These are phyloP conservation scores for Metschnikowia shivogae DNA, from an alignment of 805 yeast species.

Conservation along the genomic window DNA sequence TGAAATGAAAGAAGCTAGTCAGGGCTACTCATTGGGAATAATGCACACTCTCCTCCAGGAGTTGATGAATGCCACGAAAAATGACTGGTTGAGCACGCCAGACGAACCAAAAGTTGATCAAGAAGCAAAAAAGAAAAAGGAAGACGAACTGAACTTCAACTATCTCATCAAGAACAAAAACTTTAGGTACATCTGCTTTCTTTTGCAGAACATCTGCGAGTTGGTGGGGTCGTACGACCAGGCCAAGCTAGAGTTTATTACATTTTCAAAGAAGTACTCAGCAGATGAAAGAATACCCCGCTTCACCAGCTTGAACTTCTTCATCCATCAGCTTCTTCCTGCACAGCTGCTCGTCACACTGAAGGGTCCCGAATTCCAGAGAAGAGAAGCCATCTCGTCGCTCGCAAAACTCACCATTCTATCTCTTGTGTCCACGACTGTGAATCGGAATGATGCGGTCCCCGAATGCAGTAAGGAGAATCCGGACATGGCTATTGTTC, in stretches of 20 bases:
- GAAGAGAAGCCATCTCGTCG: slow-evolving; percentile 55
- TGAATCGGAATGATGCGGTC: slow-evolving; percentile 45
- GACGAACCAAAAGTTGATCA: slow-evolving; percentile 4
- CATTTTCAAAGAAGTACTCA: slow-evolving; percentile 59
- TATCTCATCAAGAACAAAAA: slow-evolving; percentile 44
- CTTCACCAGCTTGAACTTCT: slow-evolving; percentile 69
- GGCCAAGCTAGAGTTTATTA: slow-evolving; percentile 75
- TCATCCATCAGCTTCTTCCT: slow-evolving; percentile 70
- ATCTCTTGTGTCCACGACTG: slow-evolving; percentile 57
- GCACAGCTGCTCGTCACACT: slow-evolving; percentile 41
- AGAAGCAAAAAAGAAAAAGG: slow-evolving; percentile 4
- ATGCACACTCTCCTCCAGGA: slow-evolving; percentile 62
- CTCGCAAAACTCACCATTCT: slow-evolving; percentile 59
- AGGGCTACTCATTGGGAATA: slow-evolving; percentile 46
- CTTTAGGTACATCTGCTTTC: slow-evolving; percentile 63
- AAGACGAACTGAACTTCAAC: slow-evolving; percentile 12
- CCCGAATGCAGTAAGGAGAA: slow-evolving; percentile 52
- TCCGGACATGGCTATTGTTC: slow-evolving; percentile 65
- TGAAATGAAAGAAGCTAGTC: slow-evolving; percentile 26
- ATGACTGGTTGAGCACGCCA: slow-evolving; percentile 35
- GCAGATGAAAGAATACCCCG: slow-evolving; percentile 51
- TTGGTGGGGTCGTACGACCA: slow-evolving; percentile 73
- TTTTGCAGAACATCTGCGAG: slow-evolving; percentile 67
- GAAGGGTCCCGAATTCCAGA: slow-evolving; percentile 38
- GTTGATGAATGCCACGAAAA: slow-evolving; percentile 46